Evolutionary conservation across 495 filamentous ascomycete genomes (phyloP), one percentile per base, ranked within the genome.

Genomic region (Talaromyces stipitatus): DNA sequence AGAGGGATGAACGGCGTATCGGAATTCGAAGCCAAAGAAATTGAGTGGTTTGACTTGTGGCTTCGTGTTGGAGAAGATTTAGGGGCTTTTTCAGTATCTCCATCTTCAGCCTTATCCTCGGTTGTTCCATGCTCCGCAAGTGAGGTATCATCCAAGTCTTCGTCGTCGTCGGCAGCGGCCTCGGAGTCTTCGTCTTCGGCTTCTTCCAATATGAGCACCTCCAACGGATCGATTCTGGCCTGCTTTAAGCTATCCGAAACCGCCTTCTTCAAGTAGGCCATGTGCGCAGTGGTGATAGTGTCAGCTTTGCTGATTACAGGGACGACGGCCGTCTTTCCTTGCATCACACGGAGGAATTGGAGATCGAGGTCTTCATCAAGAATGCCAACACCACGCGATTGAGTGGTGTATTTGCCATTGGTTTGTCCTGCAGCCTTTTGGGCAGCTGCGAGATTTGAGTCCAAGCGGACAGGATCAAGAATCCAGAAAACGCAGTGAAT

Each of bases 261-360:
- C 1, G 89, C 85, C 69, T 86, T 88, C 75, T 94, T 96, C 46
- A 98, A 83, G 66, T 88, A 83, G n/a, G 78, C 74, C 94, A 98
- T 97, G 71, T 98, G 94, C 24, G 88, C 84, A 2, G 85, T 83
- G 43, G 94, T 97, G 62, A 97, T 89, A 12, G 91, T 97, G 68
- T 98, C 94, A 32, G 94, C 95, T 74, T 98, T 98, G 65, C 91
- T 89, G 69, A 98, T 92, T 36, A 98, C 88, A 0, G 94, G 94
- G 29, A 98, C 89, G 52, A 97, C 90, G 0, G 90, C 95, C 0
- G 95, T 97, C 76, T 97, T 98, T 61, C 91, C 91, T 66, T 94
- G 84, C 32, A 98, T 78, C 16, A 86, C 88, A 50, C 89, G 87
- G 54, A 98, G 77, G 43, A 97, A 88, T 64, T 95, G 90, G 23